These are phyloP conservation scores for Trichophaea hybrida DNA, from an alignment of 2,329 filamentous ascomycete genomes.

Conservation along the genomic window DNA sequence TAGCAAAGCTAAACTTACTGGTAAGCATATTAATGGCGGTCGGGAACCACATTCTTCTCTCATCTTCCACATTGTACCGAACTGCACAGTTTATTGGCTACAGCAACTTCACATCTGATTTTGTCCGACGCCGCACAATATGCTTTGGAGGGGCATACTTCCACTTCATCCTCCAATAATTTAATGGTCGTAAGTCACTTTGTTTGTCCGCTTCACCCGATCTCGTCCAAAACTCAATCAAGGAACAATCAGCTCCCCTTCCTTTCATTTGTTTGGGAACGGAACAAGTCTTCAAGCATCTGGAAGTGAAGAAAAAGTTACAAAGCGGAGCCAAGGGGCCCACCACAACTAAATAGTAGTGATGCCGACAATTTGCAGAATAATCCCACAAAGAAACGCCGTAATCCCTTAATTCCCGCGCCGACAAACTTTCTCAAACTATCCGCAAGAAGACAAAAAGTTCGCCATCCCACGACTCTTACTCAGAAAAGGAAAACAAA, in stretches of 20 bases:
- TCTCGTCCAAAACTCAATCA: not conserved
- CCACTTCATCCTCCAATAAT: too few relatives aligned
- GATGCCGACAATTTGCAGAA: not conserved
- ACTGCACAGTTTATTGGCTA: too few relatives aligned
- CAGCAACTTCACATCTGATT: too few relatives aligned
- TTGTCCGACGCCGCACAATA: too few relatives aligned
- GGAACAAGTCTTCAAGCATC: not conserved
- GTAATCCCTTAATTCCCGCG: not conserved
- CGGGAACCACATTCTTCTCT: too few relatives aligned
- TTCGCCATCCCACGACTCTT: constrained; percentile 12
- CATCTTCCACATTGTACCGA: too few relatives aligned
- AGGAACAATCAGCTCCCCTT: not conserved
- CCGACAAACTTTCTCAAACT: not conserved
- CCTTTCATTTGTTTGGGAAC: constrained; percentile 21
- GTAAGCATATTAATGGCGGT: too few relatives aligned
- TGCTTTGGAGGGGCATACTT: too few relatives aligned
- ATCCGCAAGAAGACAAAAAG: constrained; percentile 4
- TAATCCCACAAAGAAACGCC: not conserved
- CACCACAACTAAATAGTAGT: not conserved
- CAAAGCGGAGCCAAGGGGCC: not conserved
- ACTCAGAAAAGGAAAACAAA: constrained; percentile 3
- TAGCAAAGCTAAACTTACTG: too few relatives aligned
- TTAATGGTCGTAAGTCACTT: too few relatives aligned
- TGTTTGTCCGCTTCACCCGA: too few relatives aligned
- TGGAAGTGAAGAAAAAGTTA: not conserved